Percentiles rank a stretch among this genome's conserved stretches.
phyloP scores from a whole-genome alignment of 257 asterid genomes.

The Solanum stenotomum region DNA sequence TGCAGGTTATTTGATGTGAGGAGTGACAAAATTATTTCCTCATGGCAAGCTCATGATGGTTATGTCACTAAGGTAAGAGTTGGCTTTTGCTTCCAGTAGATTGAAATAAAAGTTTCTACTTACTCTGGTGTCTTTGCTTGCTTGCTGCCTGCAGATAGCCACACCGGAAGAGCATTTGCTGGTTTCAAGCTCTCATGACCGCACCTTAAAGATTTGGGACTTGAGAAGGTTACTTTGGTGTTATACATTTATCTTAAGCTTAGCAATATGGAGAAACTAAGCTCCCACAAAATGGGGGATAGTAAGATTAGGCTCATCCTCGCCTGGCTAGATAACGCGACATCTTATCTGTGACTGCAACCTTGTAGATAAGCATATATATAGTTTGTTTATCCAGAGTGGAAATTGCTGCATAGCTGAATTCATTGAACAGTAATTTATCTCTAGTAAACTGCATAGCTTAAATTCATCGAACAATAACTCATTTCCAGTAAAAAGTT shows the following conservation, averaged over 20 bases:
- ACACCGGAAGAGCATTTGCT: slow-evolving; percentile 68
- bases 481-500: background rate
- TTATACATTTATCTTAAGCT: background rate
- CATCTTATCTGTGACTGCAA: background rate
- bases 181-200: slow-evolving; percentile 91
- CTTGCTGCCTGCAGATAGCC: slow-evolving; percentile 60
- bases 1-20: slow-evolving; percentile 84
- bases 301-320: background rate
- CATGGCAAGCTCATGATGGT: slow-evolving; percentile 99
- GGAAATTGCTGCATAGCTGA: background rate
- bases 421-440: background rate
- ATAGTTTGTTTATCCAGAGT: background rate
- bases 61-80: slow-evolving; percentile 86
- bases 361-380: background rate
- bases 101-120: background rate
- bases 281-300: background rate
- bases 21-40: slow-evolving; percentile 68
- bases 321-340: background rate
- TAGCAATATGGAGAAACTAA: background rate
- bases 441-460: background rate
- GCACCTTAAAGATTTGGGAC: slow-evolving; percentile 85
- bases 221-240: slow-evolving; percentile 59
- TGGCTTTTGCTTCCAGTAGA: background rate
- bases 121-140: background rate
- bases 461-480: background rate